These are phyloP conservation scores for Gossypium lobatum DNA, from an alignment of 441 rosid genomes.

Conservation along the genomic window DNA sequence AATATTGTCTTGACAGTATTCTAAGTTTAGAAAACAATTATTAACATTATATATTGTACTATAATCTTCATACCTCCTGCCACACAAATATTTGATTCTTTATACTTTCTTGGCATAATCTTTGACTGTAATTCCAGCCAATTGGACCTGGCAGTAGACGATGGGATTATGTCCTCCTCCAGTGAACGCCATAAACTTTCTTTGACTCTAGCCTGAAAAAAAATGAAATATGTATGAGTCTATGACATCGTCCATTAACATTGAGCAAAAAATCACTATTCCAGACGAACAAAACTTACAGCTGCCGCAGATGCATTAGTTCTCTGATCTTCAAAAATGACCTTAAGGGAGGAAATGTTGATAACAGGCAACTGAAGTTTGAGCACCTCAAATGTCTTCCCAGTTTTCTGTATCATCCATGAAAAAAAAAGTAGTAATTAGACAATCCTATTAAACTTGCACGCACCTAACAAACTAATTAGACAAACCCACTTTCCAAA, in stretches of 20 bases:
- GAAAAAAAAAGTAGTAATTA: neutral
- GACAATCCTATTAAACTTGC: constrained; percentile 1
- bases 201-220: constrained; percentile 56
- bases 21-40: neutral
- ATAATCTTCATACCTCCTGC: constrained; percentile 92
- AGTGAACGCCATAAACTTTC: constrained; percentile 83
- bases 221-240: neutral
- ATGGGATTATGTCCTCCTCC: constrained; percentile 91
- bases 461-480: neutral
- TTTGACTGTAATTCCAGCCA: constrained; percentile 97
- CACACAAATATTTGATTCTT: constrained; percentile 85
- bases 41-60: constrained; percentile 16
- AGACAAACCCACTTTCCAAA: constrained; percentile 1
- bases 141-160: constrained; percentile 67
- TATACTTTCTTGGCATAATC: constrained; percentile 52
- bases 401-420: constrained; percentile 66
- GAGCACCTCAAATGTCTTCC: constrained; percentile 71
- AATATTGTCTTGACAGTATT: neutral
- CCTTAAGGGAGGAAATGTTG: constrained; percentile 70
- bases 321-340: constrained; percentile 87
- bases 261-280: constrained; percentile 3
- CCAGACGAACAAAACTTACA: constrained; percentile 46
- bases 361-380: constrained; percentile 77
- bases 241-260: neutral
- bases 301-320: constrained; percentile 81